phyloP scores from a whole-genome alignment of 1,139 yeast genomes.

The Suhomyces taliae region DNA sequence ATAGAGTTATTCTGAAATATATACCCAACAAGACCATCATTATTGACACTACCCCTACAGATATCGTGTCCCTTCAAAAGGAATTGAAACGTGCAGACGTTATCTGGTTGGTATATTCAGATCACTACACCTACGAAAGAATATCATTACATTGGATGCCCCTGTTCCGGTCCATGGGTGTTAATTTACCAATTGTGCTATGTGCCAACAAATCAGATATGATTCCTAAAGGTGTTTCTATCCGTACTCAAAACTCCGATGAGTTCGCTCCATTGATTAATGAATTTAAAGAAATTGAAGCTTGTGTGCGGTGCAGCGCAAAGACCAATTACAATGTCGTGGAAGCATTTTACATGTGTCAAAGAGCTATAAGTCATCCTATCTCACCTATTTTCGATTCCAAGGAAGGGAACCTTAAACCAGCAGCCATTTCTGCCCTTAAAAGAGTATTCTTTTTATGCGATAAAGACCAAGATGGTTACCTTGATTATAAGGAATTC shows the following conservation, averaged over 20 bases:
- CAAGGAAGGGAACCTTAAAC: slow-evolving; percentile 81
- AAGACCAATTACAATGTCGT: slow-evolving; percentile 79
- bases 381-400: slow-evolving; percentile 92
- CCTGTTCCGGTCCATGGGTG: slow-evolving; percentile 85
- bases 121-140: slow-evolving; percentile 91
- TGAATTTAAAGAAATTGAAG: slow-evolving; percentile 92
- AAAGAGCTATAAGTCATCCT: slow-evolving; percentile 88
- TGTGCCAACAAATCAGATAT: slow-evolving; percentile 82
- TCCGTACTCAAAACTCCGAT: slow-evolving; percentile 50
- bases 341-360: slow-evolving; percentile 86
- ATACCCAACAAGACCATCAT: slow-evolving; percentile 70
- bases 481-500: slow-evolving; percentile 67
- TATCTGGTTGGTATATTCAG: slow-evolving; percentile 88
- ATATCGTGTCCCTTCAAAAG: slow-evolving; percentile 56
- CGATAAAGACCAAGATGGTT: slow-evolving; percentile 90
- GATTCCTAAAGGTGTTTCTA: slow-evolving; percentile 17
- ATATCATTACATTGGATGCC: slow-evolving; percentile 94
- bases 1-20: slow-evolving; percentile 30
- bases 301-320: slow-evolving; percentile 87
- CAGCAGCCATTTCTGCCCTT: slow-evolving; percentile 72
- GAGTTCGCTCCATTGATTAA: slow-evolving; percentile 84
- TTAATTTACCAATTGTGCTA: slow-evolving; percentile 85
- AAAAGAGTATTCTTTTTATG: slow-evolving; percentile 79
- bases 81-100: slow-evolving; percentile 87
- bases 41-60: slow-evolving; percentile 77